These are phyloP conservation scores for Quambalaria eucalypti DNA, from an alignment of 1,284 basidiomycete species.

Conservation along the genomic window DNA sequence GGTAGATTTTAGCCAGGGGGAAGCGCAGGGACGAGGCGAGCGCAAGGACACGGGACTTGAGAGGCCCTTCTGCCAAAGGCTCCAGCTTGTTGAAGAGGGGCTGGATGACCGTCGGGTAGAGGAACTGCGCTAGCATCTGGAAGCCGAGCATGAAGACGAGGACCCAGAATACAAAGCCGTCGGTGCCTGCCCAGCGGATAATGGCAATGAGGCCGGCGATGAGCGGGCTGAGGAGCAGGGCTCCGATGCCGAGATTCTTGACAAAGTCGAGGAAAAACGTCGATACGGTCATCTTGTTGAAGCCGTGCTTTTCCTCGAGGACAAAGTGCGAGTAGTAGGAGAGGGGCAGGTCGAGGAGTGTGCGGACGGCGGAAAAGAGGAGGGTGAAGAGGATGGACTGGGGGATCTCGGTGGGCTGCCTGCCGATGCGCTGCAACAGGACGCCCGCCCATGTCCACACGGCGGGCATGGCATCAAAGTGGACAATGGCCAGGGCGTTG, in stretches of 20 bases:
- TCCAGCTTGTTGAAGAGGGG: slow-evolving; percentile 95
- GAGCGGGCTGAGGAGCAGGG: slow-evolving; percentile 75
- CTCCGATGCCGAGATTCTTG: slow-evolving; percentile 68
- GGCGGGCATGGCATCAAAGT: slow-evolving; percentile 68
- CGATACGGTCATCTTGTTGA: slow-evolving; percentile 79
- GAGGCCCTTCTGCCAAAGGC: slow-evolving; percentile 55
- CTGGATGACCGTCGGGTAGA: slow-evolving; percentile 65
- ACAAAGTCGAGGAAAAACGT: slow-evolving; percentile 63
- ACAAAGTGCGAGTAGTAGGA: slow-evolving; percentile 78
- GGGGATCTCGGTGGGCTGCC: slow-evolving; percentile 13
- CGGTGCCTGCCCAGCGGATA: slow-evolving; percentile 74
- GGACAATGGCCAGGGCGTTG: slow-evolving; percentile 63
- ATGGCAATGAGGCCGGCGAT: slow-evolving; percentile 76
- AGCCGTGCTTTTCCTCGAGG: slow-evolving; percentile 86
- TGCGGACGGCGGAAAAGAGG: slow-evolving; percentile 17
- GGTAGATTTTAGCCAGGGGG: slow-evolving; percentile 87
- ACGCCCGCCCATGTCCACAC: slow-evolving; percentile 62
- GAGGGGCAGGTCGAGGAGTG: slow-evolving; percentile 60
- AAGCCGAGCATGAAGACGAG: slow-evolving; percentile 52
- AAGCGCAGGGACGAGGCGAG: slow-evolving; percentile 60
- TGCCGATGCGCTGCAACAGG: slow-evolving; percentile 35
- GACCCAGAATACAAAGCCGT: slow-evolving; percentile 39
- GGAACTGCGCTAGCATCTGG: slow-evolving; percentile 57
- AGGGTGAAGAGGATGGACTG: slow-evolving; percentile 7
- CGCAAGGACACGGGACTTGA: slow-evolving; percentile 36